These are phyloP conservation scores for Claviceps lovelessii DNA, from an alignment of 2,329 filamentous ascomycete genomes.

Conservation along the genomic window DNA sequence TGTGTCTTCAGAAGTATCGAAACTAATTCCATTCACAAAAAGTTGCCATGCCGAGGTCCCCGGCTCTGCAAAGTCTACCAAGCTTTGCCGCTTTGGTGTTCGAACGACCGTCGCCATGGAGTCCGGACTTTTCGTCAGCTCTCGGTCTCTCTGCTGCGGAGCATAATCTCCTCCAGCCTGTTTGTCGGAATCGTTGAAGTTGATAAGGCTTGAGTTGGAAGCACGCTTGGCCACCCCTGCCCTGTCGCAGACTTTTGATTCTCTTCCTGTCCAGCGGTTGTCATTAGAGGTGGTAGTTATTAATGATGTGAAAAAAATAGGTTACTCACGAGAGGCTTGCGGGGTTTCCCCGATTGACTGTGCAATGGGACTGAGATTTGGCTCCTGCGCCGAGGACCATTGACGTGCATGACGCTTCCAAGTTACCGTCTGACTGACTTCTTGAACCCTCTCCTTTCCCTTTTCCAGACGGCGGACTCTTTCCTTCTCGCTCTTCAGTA, in stretches of 20 bases:
- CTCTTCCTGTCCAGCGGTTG: not conserved
- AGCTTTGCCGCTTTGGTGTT: conserved; percentile 16
- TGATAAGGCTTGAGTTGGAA: not conserved
- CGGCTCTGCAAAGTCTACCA: conserved; percentile 9
- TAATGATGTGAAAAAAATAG: not conserved
- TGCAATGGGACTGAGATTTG: conserved; percentile 33
- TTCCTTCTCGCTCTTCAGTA: conserved; percentile 19
- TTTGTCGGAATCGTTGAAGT: not conserved
- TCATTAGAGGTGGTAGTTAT: not conserved
- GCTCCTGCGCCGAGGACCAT: conserved; percentile 38
- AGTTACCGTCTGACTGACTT: conserved; percentile 19
- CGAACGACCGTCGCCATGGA: conserved; percentile 27
- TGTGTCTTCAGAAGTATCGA: conserved; percentile 9
- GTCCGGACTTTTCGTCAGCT: conserved; percentile 4
- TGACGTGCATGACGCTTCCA: conserved; percentile 32
- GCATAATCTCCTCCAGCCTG: not conserved
- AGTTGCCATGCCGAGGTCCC: conserved; percentile 15
- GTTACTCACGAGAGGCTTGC: conserved; percentile 12
- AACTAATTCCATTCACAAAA: conserved; percentile 19
- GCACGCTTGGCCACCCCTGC: not conserved
- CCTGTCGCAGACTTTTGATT: not conserved
- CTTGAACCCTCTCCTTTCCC: conserved; percentile 23
- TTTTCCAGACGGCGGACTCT: conserved; percentile 29
- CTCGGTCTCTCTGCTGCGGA: not conserved
- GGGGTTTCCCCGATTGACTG: conserved; percentile 23